Evolutionary conservation across 164 flowering plant genomes (phyloP).

Genomic region (Umbellularia californica): DNA sequence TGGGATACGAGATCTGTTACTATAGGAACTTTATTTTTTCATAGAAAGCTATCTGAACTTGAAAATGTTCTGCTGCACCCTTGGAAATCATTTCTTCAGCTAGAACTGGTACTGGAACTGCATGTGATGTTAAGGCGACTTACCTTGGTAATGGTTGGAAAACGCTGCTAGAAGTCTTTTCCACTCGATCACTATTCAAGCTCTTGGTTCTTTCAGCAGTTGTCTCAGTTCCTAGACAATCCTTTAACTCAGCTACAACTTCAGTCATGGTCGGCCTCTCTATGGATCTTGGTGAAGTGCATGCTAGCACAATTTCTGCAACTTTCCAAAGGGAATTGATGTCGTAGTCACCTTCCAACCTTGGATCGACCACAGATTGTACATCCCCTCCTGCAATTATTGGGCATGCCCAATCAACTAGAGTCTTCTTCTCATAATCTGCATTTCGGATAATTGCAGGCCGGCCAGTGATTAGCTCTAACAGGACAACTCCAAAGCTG

Average conservation of each 20-base stretch:
- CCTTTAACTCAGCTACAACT: constrained; percentile 13
- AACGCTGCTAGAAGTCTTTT: too few relatives aligned
- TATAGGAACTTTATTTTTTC: too few relatives aligned
- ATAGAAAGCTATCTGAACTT: too few relatives aligned
- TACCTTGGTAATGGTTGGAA: too few relatives aligned
- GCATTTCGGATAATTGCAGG: constrained; percentile 18
- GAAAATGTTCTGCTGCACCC: too few relatives aligned
- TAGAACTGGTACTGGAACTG: too few relatives aligned
- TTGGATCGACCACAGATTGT: constrained; percentile 30
- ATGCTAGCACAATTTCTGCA: constrained; percentile 39
- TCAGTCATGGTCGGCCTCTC: constrained; percentile 37
- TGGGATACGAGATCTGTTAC: too few relatives aligned
- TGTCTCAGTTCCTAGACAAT: constrained; percentile 25
- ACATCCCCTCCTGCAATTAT: constrained; percentile 36
- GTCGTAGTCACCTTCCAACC: constrained; percentile 25
- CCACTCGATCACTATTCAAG: too few relatives aligned
- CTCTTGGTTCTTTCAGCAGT: background rate
- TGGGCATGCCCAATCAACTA: constrained; percentile 29
- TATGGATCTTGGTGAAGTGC: constrained; percentile 20
- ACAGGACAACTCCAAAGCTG: constrained; percentile 50
- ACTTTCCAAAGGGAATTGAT: constrained; percentile 39
- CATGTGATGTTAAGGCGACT: too few relatives aligned
- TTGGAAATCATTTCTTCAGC: too few relatives aligned
- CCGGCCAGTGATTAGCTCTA: constrained; percentile 43
- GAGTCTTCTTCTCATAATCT: constrained; percentile 6